Percentiles rank a stretch among this genome's conserved stretches.
Conservation (phyloP, 1,284 basidiomycete genomes). For the Sanghuangporus baumii region DNA sequence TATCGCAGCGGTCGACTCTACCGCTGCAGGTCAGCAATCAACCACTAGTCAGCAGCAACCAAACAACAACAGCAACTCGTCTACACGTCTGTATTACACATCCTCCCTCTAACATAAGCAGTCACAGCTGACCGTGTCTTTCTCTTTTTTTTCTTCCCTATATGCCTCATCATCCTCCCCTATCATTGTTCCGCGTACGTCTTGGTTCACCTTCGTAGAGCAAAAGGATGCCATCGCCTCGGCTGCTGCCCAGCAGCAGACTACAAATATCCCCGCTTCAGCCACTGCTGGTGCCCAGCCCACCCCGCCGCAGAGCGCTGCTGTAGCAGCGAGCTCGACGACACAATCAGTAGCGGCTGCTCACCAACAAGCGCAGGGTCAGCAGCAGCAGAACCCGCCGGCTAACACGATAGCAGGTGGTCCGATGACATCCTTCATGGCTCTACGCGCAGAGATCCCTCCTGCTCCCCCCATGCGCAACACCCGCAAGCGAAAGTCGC, state of each 20-base stretch:
- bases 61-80: not conserved
- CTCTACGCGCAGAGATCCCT: conserved; percentile 53
- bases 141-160: not conserved
- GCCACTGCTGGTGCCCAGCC: not conserved
- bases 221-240: not conserved
- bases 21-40: not conserved
- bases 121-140: conserved; percentile 7
- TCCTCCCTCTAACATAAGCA: not conserved
- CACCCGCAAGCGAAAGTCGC: conserved; percentile 34
- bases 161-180: conserved; percentile 10
- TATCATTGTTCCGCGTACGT: conserved; percentile 8
- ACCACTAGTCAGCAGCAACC: not conserved
- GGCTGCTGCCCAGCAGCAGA: not conserved
- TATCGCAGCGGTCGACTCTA: not conserved
- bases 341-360: not conserved
- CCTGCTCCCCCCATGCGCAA: conserved; percentile 28
- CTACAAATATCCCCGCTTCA: not conserved
- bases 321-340: too few species aligned
- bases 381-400: not conserved
- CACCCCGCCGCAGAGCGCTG: not conserved
- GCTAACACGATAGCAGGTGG: not conserved
- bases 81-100: conserved; percentile 9
- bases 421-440: conserved; percentile 32
- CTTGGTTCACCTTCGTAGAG: conserved; percentile 16
- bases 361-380: not conserved